Percentiles rank a stretch among this genome's conserved stretches.
Evolutionary conservation across 2,329 filamentous ascomycete genomes (phyloP).

Genomic region (Chaetomiaceae sp.): DNA sequence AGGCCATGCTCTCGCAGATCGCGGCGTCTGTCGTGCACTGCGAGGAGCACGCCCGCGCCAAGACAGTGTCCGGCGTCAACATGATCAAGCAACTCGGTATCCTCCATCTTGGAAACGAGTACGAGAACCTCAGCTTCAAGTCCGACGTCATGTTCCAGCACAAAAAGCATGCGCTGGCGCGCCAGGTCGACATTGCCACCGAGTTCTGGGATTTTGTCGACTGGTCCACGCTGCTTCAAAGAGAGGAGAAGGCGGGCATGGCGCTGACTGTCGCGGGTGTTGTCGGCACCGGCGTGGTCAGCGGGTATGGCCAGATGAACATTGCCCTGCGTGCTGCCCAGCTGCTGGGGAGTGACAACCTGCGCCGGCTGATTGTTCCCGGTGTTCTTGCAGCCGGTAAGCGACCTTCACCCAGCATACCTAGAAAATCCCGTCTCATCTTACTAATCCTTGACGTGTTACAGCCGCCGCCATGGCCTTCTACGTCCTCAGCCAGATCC

Average conservation of each 20-base stretch:
- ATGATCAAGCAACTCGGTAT: conserved; percentile 85
- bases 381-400: conserved; percentile 74
- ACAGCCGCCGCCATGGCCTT: conserved; percentile 68
- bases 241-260: conserved; percentile 95
- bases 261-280: conserved; percentile 87
- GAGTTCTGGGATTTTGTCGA: conserved; percentile 95
- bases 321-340: conserved; percentile 77
- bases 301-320: conserved; percentile 84
- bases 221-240: conserved; percentile 72
- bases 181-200: conserved; percentile 81
- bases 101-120: conserved; percentile 82
- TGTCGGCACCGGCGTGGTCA: conserved; percentile 74
- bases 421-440: background rate
- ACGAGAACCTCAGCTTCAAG: conserved; percentile 79
- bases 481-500: conserved; percentile 83
- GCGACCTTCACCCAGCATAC: conserved; percentile 34
- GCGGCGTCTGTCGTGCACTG: conserved; percentile 71
- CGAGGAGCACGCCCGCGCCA: conserved; percentile 78
- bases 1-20: conserved; percentile 87
- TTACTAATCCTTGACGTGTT: conserved; percentile 33
- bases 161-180: conserved; percentile 72
- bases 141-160: conserved; percentile 92
- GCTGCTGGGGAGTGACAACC: conserved; percentile 73
- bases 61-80: conserved; percentile 76
- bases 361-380: conserved; percentile 76